Evolutionary conservation across 805 yeast species (phyloP), one percentile per base, ranked within the genome.

Genomic region (Pichia membranifaciens): DNA sequence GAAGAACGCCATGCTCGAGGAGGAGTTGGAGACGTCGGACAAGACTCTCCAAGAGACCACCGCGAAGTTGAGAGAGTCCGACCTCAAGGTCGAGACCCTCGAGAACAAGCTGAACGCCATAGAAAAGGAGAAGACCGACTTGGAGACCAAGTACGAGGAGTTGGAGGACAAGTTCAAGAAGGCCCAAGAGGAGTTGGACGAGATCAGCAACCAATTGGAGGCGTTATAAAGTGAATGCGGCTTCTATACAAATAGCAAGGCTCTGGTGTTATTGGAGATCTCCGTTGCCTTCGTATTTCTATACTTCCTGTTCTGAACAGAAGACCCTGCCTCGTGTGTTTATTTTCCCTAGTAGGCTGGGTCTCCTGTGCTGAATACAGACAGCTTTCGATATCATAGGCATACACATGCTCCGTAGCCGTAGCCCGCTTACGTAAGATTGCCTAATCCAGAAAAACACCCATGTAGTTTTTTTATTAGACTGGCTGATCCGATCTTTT

Each of bases 161-260:
- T 73, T 91, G 68, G 75, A 83, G 58, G 82, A 76, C 64, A 84
- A 90, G 72, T 83, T 88, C 79, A 74, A 75, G 65, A 76, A 81
- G 57, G 91, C 96, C 55, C 85, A 87, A 78, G 80, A 86, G 58
- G 99, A 93, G 73, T 79, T 93, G 74, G 98, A 93, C 61, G 96
- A 90, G 73, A 90, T 93, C 74, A 84, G 89, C 68, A 88, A 89
- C 67, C 96, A 95, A 74, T 84, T 93, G 71, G 98, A 93, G 72
- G 80, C 80, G 58, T 70, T 78, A 64, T 77, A 71, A 67, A 44
- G 40, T 33, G 52, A 46, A 20, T 20, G 9, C 23, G 31, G 16
- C 23, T 25, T 6, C 41, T 9, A 21, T 29, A 25, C 6, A 4
- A 4, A 22, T 12, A 36, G 36, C 13, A 38, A 25, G 12, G 33